Percentiles rank a stretch among this genome's conserved stretches.
These are phyloP conservation scores for Misopates orontium DNA, from an alignment of 257 asterid species.

Conservation along the genomic window DNA sequence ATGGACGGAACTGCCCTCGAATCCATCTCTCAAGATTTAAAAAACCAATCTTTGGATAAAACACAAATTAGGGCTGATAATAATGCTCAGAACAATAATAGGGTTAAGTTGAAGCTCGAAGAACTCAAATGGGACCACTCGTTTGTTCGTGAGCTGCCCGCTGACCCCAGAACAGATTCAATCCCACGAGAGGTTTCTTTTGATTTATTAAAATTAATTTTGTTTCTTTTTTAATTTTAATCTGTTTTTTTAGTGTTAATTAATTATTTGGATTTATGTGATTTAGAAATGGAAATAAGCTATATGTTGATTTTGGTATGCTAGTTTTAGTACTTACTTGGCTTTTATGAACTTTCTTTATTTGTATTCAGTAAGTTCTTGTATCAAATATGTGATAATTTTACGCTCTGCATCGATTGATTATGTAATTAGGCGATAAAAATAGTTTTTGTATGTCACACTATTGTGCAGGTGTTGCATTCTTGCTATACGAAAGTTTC, in stretches of 20 bases:
- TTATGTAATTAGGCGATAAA: too few species aligned
- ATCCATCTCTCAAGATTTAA: conserved; percentile 63
- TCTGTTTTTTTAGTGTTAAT: too few species aligned
- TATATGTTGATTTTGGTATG: too few species aligned
- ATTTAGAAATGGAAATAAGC: background rate
- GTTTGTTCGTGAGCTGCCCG: conserved; percentile 84
- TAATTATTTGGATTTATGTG: background rate
- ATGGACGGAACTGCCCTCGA: conserved; percentile 63
- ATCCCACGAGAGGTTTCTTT: conserved; percentile 68
- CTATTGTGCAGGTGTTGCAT: conserved; percentile 70
- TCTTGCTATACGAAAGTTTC: conserved; percentile 83
- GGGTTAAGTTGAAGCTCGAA: conserved; percentile 61
- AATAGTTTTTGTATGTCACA: background rate
- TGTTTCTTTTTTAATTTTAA: background rate
- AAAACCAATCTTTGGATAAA: conserved; percentile 50
- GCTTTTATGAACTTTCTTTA: too few species aligned
- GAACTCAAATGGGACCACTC: conserved; percentile 88
- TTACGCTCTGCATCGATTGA: too few species aligned
- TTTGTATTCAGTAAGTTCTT: too few species aligned
- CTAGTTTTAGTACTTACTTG: too few species aligned
- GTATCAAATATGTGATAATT: too few species aligned
- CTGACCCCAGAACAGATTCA: conserved; percentile 72
- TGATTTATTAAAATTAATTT: conserved; percentile 1
- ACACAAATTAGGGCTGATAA: conserved; percentile 13
- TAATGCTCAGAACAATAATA: conserved; percentile 7